These are phyloP conservation scores for Neurospora sp. DNA, from an alignment of 2,329 filamentous ascomycete species.

Conservation along the genomic window DNA sequence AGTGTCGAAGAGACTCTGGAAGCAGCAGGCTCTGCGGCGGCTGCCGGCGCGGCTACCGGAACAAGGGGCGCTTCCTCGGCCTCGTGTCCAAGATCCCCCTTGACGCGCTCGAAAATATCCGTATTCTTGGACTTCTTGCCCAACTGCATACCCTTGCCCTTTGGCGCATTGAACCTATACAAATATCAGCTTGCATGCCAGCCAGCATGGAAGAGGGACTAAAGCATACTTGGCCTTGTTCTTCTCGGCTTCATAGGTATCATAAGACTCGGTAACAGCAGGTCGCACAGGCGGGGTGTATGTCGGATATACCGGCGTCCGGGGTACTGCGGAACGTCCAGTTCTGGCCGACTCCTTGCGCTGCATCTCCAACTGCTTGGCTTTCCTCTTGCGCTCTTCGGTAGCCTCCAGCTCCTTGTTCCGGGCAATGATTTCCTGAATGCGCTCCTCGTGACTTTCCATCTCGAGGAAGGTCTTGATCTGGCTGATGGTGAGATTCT, in stretches of 20 bases:
- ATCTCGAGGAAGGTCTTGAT: slow-evolving; percentile 99
- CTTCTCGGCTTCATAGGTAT: slow-evolving; percentile 94
- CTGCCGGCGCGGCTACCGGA: slow-evolving; percentile 38
- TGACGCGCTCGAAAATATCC: slow-evolving; percentile 93
- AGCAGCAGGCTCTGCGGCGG: slow-evolving; percentile 42
- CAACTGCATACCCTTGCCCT: slow-evolving; percentile 97
- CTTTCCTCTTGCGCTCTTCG: slow-evolving; percentile 96
- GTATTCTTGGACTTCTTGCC: slow-evolving; percentile 98
- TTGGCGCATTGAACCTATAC: slow-evolving; percentile 50
- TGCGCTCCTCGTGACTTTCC: slow-evolving; percentile 98
- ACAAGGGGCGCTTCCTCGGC: slow-evolving; percentile 70
- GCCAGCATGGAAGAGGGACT: neutral
- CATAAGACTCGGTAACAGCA: slow-evolving; percentile 70
- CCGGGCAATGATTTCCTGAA: slow-evolving; percentile 94
- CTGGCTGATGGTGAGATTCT: slow-evolving; percentile 91
- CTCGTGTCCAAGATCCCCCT: slow-evolving; percentile 81
- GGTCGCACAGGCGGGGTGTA: slow-evolving; percentile 75
- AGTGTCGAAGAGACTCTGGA: slow-evolving; percentile 54
- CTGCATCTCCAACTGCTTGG: slow-evolving; percentile 97
- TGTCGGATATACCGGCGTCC: slow-evolving; percentile 75
- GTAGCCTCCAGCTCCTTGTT: slow-evolving; percentile 99
- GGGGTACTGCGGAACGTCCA: slow-evolving; percentile 55
- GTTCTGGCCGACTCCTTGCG: slow-evolving; percentile 86
- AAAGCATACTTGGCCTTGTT: slow-evolving; percentile 73
- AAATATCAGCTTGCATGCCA: slow-evolving; percentile 3